Base-by-base conservation (phyloP, 2,329 filamentous ascomycete species). In the Penicillium corylophilum region DNA sequence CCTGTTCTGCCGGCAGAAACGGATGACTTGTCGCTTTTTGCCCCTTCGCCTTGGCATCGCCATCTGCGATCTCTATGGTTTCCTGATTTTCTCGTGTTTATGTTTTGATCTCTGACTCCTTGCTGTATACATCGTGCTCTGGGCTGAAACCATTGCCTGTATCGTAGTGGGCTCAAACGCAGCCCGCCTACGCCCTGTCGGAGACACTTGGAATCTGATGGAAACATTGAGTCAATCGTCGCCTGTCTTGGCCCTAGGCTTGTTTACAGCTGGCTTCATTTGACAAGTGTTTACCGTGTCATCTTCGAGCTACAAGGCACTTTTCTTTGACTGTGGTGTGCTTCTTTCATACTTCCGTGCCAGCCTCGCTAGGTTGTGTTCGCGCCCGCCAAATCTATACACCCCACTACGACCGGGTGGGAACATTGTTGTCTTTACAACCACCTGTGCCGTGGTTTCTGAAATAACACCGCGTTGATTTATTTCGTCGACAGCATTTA, bases 181-280 rank as follows among this genome's bases (percentile, higher is more conserved):
- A 48, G 33, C 42, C 46, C 28, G 41, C 44, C 45, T 44, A 53
- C 62, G 64, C 64, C 65, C 62, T 67, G 35, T 55, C 43, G 48
- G 50, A 65, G 60, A 60, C 63, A 66, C 53, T 56, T 69, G 57
- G 68, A 70, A 70, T 62, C 65, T 44, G 41, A 68, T 70, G 61
- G 68, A 70, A 70, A 42, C 51, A n/a, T 36, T 52, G 54, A 54
- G 49, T 57, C 51, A 54, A 55, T 55, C 56, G 51, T 52, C 49
- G 36, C 41, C 39, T 44, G 45, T 51, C 42, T 48, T 50, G 36
- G n/a, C 39, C 31, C 55, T 47, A 46, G 52, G 33, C 35, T 55
- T 62, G 55, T 60, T 63, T 53, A 59, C 48, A 45, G 51, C 44
- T 54, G 45, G 38, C 38, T 46, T 29, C 15, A 48, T 55, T 45